Evolutionary conservation across 2,329 filamentous ascomycete species (phyloP), one percentile per base, ranked within the genome.

Genomic region (Ploettnerulaceae sp.): DNA sequence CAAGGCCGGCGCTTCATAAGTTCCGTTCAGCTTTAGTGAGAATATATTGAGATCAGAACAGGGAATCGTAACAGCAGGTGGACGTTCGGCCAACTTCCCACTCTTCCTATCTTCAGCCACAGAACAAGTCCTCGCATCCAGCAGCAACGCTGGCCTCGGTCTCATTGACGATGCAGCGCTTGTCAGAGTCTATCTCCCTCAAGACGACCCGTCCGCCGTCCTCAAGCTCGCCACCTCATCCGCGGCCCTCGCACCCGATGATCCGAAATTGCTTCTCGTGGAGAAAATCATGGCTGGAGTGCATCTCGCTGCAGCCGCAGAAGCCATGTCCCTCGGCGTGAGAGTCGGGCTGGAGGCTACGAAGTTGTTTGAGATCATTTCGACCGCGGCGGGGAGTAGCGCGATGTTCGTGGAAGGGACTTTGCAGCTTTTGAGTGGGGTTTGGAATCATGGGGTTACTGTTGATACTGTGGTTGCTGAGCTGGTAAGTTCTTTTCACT

Each of bases 231-330:
- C 56, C 2, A 48, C 53, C 7, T 21, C 47, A 7, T n/a, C 48
- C 9, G 21, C 39, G 4, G n/a, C 26, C 2, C 41, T 44, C 5
- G 29, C 47, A 39, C 40, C 46, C 20, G 46, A 73, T 15, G 48
- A 48, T 12, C 22, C 45, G 3, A 58, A 55, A 22, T 29, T 60
- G 8, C 80, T 65, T 55, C 71, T 79, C 37, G 71, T 80, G 39
- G 74, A 79, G 57, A 74, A 80, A 54, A 69, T 79, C 4, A 71
- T 81, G 32, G 74, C 75, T 0, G 77, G 74, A 1, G 73, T 78
- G 4, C 76, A 81, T 57, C 78, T 81, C 36, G 69, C 75, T 7
- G 66, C 72, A 0, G 69, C 75, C 2, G 71, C 70, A 12, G 78
- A 81, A 60, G 74, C 73, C 0, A 76, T 79, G 68, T 74, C 74